Conservation (phyloP, 768 basidiomycete species). For the Trametes villosa region DNA sequence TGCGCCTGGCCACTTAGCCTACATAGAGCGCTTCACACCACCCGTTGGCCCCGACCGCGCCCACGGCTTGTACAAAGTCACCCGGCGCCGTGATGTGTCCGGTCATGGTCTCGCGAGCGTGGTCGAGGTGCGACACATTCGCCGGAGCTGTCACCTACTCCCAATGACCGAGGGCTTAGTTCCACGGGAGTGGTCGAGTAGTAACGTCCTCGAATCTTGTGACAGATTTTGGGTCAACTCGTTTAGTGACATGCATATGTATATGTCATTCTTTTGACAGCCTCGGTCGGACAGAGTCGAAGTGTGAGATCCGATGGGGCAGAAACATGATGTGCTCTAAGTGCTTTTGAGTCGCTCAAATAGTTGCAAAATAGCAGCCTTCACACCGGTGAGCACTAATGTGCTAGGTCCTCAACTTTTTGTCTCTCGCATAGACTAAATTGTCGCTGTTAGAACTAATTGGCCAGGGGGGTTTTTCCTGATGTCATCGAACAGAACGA, state of each 20-base stretch:
- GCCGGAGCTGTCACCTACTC: slow-evolving; percentile 36
- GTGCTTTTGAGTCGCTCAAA: not conserved
- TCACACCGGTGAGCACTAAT: not conserved
- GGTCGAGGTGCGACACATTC: slow-evolving; percentile 31
- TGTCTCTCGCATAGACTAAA: not conserved
- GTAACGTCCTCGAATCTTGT: slow-evolving; percentile 38
- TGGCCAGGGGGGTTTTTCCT: not conserved
- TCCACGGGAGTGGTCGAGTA: slow-evolving; percentile 37
- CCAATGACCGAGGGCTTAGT: slow-evolving; percentile 37
- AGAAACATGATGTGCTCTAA: not conserved
- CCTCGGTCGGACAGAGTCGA: not conserved
- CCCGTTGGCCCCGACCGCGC: slow-evolving; percentile 27
- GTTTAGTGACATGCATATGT: not conserved
- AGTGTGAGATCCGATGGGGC: no score
- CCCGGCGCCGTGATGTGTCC: not conserved
- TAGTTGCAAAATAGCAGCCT: not conserved
- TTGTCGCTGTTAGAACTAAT: not conserved
- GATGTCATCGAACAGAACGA: no score
- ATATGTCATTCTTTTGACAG: not conserved
- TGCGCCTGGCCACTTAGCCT: slow-evolving; percentile 30
- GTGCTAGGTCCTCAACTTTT: not conserved
- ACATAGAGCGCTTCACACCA: slow-evolving; percentile 37
- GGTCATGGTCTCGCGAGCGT: slow-evolving; percentile 27
- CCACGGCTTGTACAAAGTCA: slow-evolving; percentile 35
- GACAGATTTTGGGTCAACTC: slow-evolving; percentile 33